Base-by-base conservation (phyloP, 2,329 filamentous ascomycete species). In the Talaromyces sp. region DNA sequence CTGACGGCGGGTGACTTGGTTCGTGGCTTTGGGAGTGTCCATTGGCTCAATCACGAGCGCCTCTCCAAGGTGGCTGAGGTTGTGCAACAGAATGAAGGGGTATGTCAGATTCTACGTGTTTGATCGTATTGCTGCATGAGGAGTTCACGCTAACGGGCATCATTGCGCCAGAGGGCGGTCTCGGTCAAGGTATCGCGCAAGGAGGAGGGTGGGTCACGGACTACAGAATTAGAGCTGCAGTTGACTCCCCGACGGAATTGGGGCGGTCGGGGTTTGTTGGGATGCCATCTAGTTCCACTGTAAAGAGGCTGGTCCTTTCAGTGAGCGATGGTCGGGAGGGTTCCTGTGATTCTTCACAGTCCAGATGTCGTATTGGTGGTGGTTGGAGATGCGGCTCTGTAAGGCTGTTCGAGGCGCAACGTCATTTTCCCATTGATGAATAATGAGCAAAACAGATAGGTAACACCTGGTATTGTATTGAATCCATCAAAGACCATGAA, bases 231-330 rank as follows among this genome's bases (percentile, higher is more conserved):
- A 52, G 81, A 86, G 52, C 74, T 97, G 65, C 86, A 83, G 58
- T 75, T 99, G 58, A 90, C 80, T 43, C 93, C 93, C 48, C 82
- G 85, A 63, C 83, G 85, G 40, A 81, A 92, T 68, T 99, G 94
- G 93, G 93, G 93, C 61, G 94, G 94, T 27, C 82, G 91, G 71
- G 94, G 93, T 11, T 77, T 95, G 70, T 77, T 99, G 65, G 93
- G 93, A 49, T 99, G 93, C 71, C 92, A 97, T 76, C 83, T 97
- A 58, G 75, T 96, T 61, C 91, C 90, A 22, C 62, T 95, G 51
- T 96, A 77, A 82, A 32, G 33, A 33, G 46, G 36, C 43, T 46
- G 43, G 43, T 17, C 30, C 43, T n/a, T n/a, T n/a, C n/a, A n/a
- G n/a, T n/a, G n/a, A n/a, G n/a, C n/a, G n/a, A n/a, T n/a, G n/a